These are phyloP conservation scores for Phytophthora citrophthora DNA, from an alignment of 352 stramenopile genomes.

Conservation along the genomic window DNA sequence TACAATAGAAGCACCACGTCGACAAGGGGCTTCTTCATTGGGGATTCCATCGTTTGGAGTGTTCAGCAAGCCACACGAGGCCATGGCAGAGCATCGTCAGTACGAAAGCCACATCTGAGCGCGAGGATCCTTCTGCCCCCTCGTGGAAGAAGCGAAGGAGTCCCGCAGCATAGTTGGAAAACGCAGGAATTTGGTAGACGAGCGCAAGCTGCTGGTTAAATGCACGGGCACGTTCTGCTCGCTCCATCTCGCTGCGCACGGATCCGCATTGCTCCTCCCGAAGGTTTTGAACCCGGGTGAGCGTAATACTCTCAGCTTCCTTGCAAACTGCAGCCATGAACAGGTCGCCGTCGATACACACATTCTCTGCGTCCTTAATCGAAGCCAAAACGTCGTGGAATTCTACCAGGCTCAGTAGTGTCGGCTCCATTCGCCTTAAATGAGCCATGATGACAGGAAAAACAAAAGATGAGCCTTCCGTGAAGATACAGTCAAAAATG, in stretches of 20 bases:
- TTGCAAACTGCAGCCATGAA: constrained; percentile 59
- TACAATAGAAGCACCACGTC: constrained; percentile 19
- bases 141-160: constrained; percentile 81
- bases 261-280: constrained; percentile 63
- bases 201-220: constrained; percentile 75
- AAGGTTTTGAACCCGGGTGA: constrained; percentile 43
- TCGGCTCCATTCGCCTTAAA: constrained; percentile 60
- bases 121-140: constrained; percentile 70
- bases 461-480: constrained; percentile 80
- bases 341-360: constrained; percentile 63
- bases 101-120: constrained; percentile 79
- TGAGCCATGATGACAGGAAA: constrained; percentile 88
- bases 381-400: constrained; percentile 77
- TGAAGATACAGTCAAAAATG: constrained; percentile 90
- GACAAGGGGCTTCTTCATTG: constrained; percentile 20
- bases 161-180: constrained; percentile 68
- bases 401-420: constrained; percentile 57
- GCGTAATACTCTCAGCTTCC: constrained; percentile 53
- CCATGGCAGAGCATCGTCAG: constrained; percentile 83
- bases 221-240: constrained; percentile 62
- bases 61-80: constrained; percentile 81
- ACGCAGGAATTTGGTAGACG: constrained; percentile 81
- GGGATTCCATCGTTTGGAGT: constrained; percentile 62
- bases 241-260: constrained; percentile 72
- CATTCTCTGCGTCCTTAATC: constrained; percentile 76